Base-by-base conservation (phyloP, 2,329 filamentous ascomycete genomes). In the Phialemonium atrogriseum region DNA sequence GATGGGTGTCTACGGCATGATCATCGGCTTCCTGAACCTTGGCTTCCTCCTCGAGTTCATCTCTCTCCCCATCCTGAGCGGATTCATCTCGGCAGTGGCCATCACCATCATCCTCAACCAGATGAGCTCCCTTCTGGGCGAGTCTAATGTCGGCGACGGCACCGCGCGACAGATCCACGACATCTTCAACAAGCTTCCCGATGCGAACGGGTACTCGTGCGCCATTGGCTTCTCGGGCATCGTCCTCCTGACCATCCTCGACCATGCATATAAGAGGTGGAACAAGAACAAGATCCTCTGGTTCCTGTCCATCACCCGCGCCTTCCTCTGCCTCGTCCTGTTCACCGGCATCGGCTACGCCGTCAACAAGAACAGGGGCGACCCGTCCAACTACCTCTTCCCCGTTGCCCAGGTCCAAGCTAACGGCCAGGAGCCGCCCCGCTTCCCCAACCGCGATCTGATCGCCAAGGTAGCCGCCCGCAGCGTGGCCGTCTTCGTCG, bases 11-110 rank as follows among this genome's bases (percentile, higher is more conserved):
- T 77, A 74, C 43, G 62, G 68, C 11, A 62, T 80, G 14, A 59
- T 64, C 11, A 55, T 81, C 3, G 77, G 77, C 0, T 58, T 80
- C 2, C 58, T 80, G 14, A 76, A 74, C 32, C 66, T 80, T 5
- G 76, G 76, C 1, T 81, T 78, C 47, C 58, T 80, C 5, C 62
- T 81, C 13, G 74, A 81, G 37, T 80, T 78, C 43, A 72, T 81
- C 41, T 79, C 76, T 0, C 63, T 76, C 1, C 76, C 76, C 0
- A 72, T 80, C 2, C 61, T 81, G 1, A 73, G 64, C 6, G 77
- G 77, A 5, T 80, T 80, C 55, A 77, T 81, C 42, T 77, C 74
- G 0, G 75, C 76, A 2, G 75, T 77, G 2, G 77, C 74, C 15
- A 69, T 81, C 28, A 76, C 73, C 18, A 80, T 81, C 45, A 68